A percentile compares a stretch with the other conserved stretches of the same genome.
Evolutionary conservation across 1,139 yeast genomes (phyloP).

Genomic region (Candida albicans): DNA sequence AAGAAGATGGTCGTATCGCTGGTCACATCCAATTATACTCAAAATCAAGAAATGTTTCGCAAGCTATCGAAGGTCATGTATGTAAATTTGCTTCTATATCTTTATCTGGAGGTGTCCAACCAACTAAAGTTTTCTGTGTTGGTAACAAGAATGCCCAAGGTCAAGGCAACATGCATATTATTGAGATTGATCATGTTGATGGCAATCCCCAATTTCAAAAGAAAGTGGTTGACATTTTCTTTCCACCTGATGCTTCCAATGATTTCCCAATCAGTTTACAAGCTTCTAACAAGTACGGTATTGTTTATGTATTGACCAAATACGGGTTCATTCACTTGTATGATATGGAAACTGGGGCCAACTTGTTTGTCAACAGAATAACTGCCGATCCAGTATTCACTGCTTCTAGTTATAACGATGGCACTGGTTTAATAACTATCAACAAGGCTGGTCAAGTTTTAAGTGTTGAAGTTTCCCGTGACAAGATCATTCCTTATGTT

Average conservation of each 20-base stretch:
- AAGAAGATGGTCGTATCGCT: slow-evolving; percentile 91
- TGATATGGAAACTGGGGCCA: slow-evolving; percentile 89
- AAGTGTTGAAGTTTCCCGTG: slow-evolving; percentile 85
- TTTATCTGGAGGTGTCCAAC: slow-evolving; percentile 69
- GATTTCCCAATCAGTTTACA: slow-evolving; percentile 97
- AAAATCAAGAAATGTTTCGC: slow-evolving; percentile 86
- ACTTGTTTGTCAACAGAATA: slow-evolving; percentile 93
- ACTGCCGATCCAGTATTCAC: slow-evolving; percentile 96
- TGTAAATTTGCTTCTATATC: slow-evolving; percentile 80
- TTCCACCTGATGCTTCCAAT: slow-evolving; percentile 94
- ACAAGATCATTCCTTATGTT: slow-evolving; percentile 86
- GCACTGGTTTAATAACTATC: slow-evolving; percentile 87
- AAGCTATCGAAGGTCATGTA: slow-evolving; percentile 97
- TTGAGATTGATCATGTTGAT: slow-evolving; percentile 93
- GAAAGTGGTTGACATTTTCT: slow-evolving; percentile 88
- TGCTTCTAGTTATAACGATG: slow-evolving; percentile 71
- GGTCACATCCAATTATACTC: slow-evolving; percentile 95
- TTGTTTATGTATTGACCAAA: slow-evolving; percentile 86
- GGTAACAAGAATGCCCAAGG: slow-evolving; percentile 86
- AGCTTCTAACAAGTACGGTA: slow-evolving; percentile 81
- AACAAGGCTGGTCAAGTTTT: slow-evolving; percentile 95
- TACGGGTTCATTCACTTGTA: slow-evolving; percentile 95
- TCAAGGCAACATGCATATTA: slow-evolving; percentile 85
- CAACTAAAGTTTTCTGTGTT: slow-evolving; percentile 87
- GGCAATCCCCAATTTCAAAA: slow-evolving; percentile 84